phyloP scores from a whole-genome alignment of 139 green algal species.

The Astrephomene gubernaculifera region DNA sequence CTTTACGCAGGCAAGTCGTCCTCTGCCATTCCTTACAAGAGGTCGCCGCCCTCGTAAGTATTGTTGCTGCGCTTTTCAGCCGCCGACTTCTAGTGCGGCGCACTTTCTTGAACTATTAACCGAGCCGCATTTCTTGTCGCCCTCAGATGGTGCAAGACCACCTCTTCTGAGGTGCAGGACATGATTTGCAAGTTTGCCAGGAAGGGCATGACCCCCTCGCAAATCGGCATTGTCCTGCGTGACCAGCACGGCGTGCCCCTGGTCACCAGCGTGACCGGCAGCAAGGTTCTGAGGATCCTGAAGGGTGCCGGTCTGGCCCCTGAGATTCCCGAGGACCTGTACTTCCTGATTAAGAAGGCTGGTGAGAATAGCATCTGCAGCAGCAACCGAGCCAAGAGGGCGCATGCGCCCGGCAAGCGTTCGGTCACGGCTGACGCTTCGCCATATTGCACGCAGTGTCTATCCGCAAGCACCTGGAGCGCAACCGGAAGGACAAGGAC shows the following conservation, averaged over 20 bases:
- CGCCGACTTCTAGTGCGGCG: slow-evolving; percentile 35
- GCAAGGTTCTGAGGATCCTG: slow-evolving; percentile 98
- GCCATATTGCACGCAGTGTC: slow-evolving; percentile 72
- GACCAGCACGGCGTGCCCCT: slow-evolving; percentile 95
- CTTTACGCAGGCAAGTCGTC: slow-evolving; percentile 50
- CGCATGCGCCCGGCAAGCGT: slow-evolving; percentile 26
- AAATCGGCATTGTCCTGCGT: slow-evolving; percentile 97
- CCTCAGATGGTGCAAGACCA: slow-evolving; percentile 69
- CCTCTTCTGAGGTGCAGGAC: slow-evolving; percentile 76
- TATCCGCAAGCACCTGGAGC: slow-evolving; percentile 99
- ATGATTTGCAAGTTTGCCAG: slow-evolving; percentile 97
- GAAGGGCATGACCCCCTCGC: slow-evolving; percentile 97
- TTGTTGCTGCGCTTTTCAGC: slow-evolving; percentile 65
- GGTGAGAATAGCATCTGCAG: slow-evolving; percentile 10
- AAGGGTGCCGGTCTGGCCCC: slow-evolving; percentile 92
- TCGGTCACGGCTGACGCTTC: slow-evolving; percentile 38
- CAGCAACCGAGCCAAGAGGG: slow-evolving; percentile 17
- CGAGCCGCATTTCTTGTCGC: background rate
- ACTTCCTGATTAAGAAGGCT: slow-evolving; percentile 99
- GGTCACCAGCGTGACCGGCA: slow-evolving; percentile 89
- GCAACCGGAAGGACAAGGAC: slow-evolving; percentile 97
- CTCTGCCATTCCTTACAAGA: slow-evolving; percentile 97
- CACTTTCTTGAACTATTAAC: background rate
- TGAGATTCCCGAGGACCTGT: slow-evolving; percentile 99
- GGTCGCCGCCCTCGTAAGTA: slow-evolving; percentile 90